Evolutionary conservation across 2,329 filamentous ascomycete species (phyloP), one percentile per base, ranked within the genome.

Genomic region (Fusarium sp.): DNA sequence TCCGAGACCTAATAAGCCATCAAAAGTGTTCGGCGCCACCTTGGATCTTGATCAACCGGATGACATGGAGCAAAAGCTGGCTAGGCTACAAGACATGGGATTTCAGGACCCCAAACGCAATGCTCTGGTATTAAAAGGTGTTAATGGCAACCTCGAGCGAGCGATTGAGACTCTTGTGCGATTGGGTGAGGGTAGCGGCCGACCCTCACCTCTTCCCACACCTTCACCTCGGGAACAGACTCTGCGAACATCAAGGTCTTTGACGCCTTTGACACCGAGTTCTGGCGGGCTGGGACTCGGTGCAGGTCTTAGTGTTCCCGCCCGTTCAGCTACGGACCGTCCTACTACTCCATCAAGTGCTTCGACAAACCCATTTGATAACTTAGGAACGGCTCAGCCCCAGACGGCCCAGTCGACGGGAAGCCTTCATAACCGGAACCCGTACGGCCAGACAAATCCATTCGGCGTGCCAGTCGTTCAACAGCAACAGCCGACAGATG

Each of bases 51-150:
- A 87, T 58, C 83, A 78, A 28, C 75, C 80, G 52, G 87, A 93
- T 74, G 90, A 91, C 66, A 87, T 91, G 62, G 94, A 97, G 48
- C 87, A 88, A 56, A 98, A 98, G 81, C 83, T 98, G 80, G 86
- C 87, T 7, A 91, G 90, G 59, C 84, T 99, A 65, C 89, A 91
- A 62, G 95, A 98, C 64, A 97, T 98, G 95, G 96, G 96, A 1
- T 99, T 99, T 78, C 86, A 85, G 8, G 95, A 99, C 79, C 91
- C 92, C 47, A 93, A 92, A 76, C 90, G 93, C 67, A 98, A 98
- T 79, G 87, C 90, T 9, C 90, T 92, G 59, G 91, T 98, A 32
- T 84, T 99, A 24, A 95, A 95, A 80, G 93, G 93, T 7, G 88
- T 97, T 36, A 91, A 93, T 78, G 95, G 96, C 8, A 95, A 96